Percentiles rank a stretch among this genome's conserved stretches.
These are phyloP conservation scores for Polytrichum commune DNA, from an alignment of 225 moss, liverwort and hornwort species.

Conservation along the genomic window DNA sequence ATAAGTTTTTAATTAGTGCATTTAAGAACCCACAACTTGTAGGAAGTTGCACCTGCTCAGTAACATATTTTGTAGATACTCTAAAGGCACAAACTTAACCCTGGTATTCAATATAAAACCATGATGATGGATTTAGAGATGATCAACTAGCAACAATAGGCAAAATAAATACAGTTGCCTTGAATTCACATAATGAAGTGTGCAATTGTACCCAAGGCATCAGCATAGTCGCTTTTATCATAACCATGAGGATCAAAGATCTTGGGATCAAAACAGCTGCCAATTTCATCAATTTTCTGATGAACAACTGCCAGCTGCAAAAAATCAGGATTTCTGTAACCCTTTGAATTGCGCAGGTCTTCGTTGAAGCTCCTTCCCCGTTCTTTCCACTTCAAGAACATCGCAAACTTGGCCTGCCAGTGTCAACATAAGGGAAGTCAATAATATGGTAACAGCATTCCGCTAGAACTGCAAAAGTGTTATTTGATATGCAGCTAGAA, in stretches of 20 bases:
- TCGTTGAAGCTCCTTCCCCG: slow-evolving; percentile 76
- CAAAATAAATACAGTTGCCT: too few species aligned
- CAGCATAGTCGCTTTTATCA: slow-evolving; percentile 56
- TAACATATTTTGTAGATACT: background rate
- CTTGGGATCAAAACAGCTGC: slow-evolving; percentile 73
- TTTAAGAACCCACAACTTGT: too few species aligned
- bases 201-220: slow-evolving; percentile 62
- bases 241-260: slow-evolving; percentile 82
- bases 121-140: too few species aligned
- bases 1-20: too few species aligned
- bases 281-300: slow-evolving; percentile 81
- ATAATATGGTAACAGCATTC: too few species aligned
- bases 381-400: slow-evolving; percentile 59
- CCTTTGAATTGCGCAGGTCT: slow-evolving; percentile 75
- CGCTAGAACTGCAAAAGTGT: too few species aligned
- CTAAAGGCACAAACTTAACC: background rate
- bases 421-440: background rate
- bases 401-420: slow-evolving; percentile 61
- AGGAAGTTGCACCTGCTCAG: background rate
- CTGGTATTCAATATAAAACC: background rate
- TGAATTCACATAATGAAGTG: background rate
- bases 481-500: too few species aligned
- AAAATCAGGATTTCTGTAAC: slow-evolving; percentile 95
- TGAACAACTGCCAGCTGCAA: slow-evolving; percentile 81
- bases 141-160: too few species aligned